Evolutionary conservation across 306 rosid species (phyloP), one percentile per base, ranked within the genome.

Genomic region (Glycine soja): DNA sequence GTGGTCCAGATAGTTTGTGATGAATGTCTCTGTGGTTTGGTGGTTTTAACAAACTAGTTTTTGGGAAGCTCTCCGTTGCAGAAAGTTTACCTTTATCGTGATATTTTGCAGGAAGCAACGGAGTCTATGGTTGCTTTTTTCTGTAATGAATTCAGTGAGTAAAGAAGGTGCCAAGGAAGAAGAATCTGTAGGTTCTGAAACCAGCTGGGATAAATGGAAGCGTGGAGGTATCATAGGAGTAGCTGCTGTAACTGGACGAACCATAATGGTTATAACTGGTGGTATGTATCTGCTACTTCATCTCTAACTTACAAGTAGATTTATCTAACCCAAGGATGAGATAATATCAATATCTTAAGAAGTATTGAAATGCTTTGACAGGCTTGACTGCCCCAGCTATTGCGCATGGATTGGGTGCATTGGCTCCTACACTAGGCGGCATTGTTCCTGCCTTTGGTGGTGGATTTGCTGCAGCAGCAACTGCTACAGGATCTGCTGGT

Each of bases 361-460:
- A 65, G 51, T 53, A 63, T 76, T 65, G 75, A 79, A 76, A 72
- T 72, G 63, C 36, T 80, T 72, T 77, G 57, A 77, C 90, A 95
- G 97, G 99, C 63, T 87, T 95, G 87, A 97, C 95, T 80, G 97
- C 99, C 87, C 99, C 99, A 4, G 99, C 97, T 78, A 91, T 95
- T 88, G 97, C 99, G 52, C 91, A 97, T 0, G 99, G 99, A 66
- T 87, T 95, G 85, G 74, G 90, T 89, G 97, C 97, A 78, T 83
- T 95, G 88, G 99, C 99, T 85, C 97, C 99, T 80, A 81, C 95
- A 66, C 70, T 95, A 81, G 99, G 99, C 16, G 82, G 91, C 87
- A 48, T 95, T 34, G 52, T 91, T 78, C 99, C 99, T 42, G 89
- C 63, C 40, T 85, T 95, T 69, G 97, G 97, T 68, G 86, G 92